Evolutionary conservation across 2,329 filamentous ascomycete genomes (phyloP).

Genomic region (Phialophora chinensis): DNA sequence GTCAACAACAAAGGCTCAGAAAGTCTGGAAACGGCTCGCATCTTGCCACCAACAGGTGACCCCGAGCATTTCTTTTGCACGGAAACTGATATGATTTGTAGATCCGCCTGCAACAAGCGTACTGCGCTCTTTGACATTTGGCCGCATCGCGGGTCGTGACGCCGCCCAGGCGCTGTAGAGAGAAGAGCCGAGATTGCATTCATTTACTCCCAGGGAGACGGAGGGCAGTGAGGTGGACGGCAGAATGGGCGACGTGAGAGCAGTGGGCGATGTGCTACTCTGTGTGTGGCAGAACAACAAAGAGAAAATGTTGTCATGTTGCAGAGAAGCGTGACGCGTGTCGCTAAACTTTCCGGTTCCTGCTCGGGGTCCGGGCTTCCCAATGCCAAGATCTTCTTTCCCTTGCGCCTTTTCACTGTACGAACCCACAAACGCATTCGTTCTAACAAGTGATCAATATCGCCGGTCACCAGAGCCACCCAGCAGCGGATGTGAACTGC

Average conservation of each 20-base stretch:
- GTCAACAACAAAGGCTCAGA: background rate
- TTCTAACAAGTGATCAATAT: background rate
- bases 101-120: slow-evolving; percentile 36
- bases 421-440: background rate
- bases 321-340: background rate
- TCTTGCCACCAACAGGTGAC: background rate
- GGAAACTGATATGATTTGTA: slow-evolving; percentile 11
- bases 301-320: background rate
- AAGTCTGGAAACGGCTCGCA: background rate
- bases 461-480: background rate
- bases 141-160: slow-evolving; percentile 33
- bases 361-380: background rate
- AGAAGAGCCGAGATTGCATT: background rate
- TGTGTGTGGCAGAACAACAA: too few relatives aligned
- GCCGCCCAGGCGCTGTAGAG: slow-evolving; percentile 29
- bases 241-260: background rate
- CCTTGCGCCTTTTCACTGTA: too few relatives aligned
- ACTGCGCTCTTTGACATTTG: slow-evolving; percentile 36
- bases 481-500: background rate
- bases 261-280: background rate
- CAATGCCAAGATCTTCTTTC: background rate
- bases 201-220: too few relatives aligned
- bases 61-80: background rate
- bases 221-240: background rate
- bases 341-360: background rate